Base-by-base conservation (phyloP, 352 stramenopile species). In the Pseudoperonospora humuli region DNA sequence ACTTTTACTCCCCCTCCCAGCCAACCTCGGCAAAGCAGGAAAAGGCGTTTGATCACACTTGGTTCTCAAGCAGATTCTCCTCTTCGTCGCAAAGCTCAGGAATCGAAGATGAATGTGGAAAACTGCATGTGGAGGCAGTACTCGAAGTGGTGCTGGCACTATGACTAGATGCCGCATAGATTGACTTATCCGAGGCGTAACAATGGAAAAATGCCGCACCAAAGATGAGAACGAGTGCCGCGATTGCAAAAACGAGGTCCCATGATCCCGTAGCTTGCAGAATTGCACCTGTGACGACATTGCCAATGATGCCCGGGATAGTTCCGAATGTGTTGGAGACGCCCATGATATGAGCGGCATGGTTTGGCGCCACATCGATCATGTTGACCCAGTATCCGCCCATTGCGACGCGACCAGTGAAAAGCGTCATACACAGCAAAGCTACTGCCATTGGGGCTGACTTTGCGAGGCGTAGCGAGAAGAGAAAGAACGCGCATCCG, bases 341-440 rank as follows among this genome's bases (percentile, higher is more conserved):
- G 31, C 74, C 82, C 82, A 93, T 93, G 40, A 93, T 66, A 54
- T 92, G 75, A 3, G 75, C 82, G 3, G 82, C 82, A 53, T 92
- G 73, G 33, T 76, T 68, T 10, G 79, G 75, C 0, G 62, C 79
- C 39, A 93, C 79, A 64, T 93, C 82, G 43, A 93, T 89, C 82
- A 93, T 93, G 54, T 93, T 93, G 46, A 93, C 77, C 79, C 79
- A 93, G 57, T 86, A 93, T 13, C 82, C 82, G 31, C 75, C 75
- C 50, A 86, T 80, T 7, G 79, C 67, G 7, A 74, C 73, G 27
- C 82, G 82, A 42, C 67, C 75, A 15, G 81, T 72, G 52, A 92
- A 90, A 10, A 93, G 62, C 29, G 79, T 86, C 23, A 88, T 39
- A 19, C 64, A 92, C 29, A 93, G 56, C 27, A 93, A 63, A 2